Conservation (phyloP, 352 stramenopile genomes). For the Blastocystis sp. region DNA sequence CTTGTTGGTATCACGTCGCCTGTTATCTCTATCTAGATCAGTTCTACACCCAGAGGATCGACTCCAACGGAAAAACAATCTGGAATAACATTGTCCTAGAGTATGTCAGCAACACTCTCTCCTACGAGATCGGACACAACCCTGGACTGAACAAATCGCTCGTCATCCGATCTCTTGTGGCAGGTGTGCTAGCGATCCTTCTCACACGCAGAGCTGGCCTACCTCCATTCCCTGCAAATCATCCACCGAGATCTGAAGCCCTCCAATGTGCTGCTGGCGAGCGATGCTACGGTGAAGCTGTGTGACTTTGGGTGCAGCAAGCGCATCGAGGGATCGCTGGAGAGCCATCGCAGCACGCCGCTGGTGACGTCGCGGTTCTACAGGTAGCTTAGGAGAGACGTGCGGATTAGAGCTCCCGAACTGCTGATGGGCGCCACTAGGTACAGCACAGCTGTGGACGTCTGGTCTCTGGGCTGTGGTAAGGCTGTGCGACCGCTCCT, state of each 20-base stretch:
- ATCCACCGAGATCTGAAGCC: constrained; percentile 91
- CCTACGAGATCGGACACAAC: not conserved
- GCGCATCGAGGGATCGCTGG: not conserved
- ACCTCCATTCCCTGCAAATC: constrained; percentile 88
- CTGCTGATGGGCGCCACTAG: constrained; percentile 39
- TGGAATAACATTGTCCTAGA: constrained; percentile 54
- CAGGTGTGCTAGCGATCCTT: not conserved
- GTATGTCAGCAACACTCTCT: not conserved
- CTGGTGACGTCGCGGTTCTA: constrained; percentile 45
- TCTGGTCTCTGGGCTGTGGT: constrained; percentile 56
- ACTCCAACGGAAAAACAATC: not conserved
- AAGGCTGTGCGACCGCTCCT: not conserved
- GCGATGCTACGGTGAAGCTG: constrained; percentile 88
- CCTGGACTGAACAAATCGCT: not conserved
- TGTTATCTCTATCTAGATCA: not conserved
- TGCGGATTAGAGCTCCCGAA: not conserved
- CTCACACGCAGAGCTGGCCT: constrained; percentile 70
- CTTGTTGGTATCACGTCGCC: not conserved
- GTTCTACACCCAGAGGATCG: constrained; percentile 9
- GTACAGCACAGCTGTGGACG: constrained; percentile 14
- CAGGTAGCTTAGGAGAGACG: not conserved
- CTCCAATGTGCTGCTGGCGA: constrained; percentile 88
- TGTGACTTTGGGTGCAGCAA: constrained; percentile 73
- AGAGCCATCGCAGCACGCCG: constrained; percentile 14
- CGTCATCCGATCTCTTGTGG: constrained; percentile 59